Percentiles rank a stretch among this genome's conserved stretches.
Evolutionary conservation across 768 basidiomycete species (phyloP).

Genomic region (Lepiota brunneoincarnata): DNA sequence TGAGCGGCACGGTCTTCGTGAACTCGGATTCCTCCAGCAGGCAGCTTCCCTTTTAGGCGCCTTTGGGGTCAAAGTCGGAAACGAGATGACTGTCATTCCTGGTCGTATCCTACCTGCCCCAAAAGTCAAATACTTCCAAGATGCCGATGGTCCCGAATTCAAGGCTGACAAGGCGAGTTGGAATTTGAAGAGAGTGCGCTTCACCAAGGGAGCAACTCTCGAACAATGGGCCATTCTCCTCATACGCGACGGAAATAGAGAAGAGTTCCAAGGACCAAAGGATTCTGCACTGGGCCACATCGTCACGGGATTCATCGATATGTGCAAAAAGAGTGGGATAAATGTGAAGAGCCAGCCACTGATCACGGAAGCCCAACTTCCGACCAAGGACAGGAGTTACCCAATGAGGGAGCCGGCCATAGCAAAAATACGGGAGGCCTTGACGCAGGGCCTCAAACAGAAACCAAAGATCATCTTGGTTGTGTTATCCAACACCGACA

Average conservation of each 20-base stretch:
- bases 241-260: conserved; percentile 53
- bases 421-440: conserved; percentile 32
- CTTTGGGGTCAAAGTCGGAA: conserved; percentile 62
- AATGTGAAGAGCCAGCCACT: conserved; percentile 35
- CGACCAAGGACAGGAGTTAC: conserved; percentile 49
- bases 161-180: conserved; percentile 59
- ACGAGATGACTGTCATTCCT: conserved; percentile 68
- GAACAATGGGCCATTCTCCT: conserved; percentile 68
- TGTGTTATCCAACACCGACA: conserved; percentile 67
- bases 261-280: conserved; percentile 52
- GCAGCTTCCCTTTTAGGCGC: conserved; percentile 37
- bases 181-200: conserved; percentile 70
- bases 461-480: conserved; percentile 63
- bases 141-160: conserved; percentile 31
- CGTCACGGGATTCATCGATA: conserved; percentile 47
- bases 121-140: conserved; percentile 49
- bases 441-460: conserved; percentile 35
- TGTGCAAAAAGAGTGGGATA: conserved; percentile 70
- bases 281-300: conserved; percentile 57
- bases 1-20: conserved; percentile 54
- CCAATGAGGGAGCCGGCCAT: conserved; percentile 54
- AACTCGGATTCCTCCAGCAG: conserved; percentile 64
- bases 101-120: conserved; percentile 67
- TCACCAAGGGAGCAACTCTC: conserved; percentile 53
- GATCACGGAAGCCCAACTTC: conserved; percentile 41